Base-by-base conservation (phyloP, 352 stramenopile genomes). In the Globisporangium spiculum region DNA sequence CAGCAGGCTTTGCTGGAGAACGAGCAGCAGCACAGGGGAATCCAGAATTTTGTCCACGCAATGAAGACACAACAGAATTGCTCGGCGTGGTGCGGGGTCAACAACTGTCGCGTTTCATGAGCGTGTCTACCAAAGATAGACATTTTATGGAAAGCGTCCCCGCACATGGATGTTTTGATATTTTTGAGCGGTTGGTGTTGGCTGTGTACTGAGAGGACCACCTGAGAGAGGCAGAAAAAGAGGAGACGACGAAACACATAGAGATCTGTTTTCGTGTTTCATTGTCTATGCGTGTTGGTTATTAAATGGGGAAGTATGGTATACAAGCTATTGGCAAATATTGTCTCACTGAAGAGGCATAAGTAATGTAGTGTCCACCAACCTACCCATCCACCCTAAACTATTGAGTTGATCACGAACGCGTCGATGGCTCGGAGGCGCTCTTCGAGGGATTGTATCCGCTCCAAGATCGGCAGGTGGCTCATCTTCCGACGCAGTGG, bases 361-460 rank as follows among this genome's bases (percentile, higher is more conserved):
- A 69, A 32, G 30, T 32, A 32, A 32, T 24, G 26, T 14, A 56
- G 54, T 44, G 52, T 55, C 22, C 16, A 9, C 53, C 50, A 20
- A 7, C 12, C 38, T 46, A 46, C 38, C 14, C 18, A 27, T 32
- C 48, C 24, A 36, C 22, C 41, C 65, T 70, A 70, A 4, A 36
- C 56, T 8, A 12, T 18, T 16, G 18, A 50, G 38, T 65, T 38
- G 44, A 54, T 65, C 52, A 89, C 76, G 63, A 73, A 77, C 44
- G 77, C 54, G 60, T 86, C 77, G 20, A 90, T 73, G 5, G 69
- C 69, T 46, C 77, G 71, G 54, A 90, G 78, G 32, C 82, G 77
- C 27, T 67, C 22, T 6, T 68, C 53, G 18, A 91, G 69, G 18
- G 36, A 63, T 4, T 38, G 61, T 27, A 90, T 80, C 9, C 81